Percentiles rank a stretch among this genome's conserved stretches.
phyloP scores from a whole-genome alignment of 169 alveolate species.

The Eimeria tenella region DNA sequence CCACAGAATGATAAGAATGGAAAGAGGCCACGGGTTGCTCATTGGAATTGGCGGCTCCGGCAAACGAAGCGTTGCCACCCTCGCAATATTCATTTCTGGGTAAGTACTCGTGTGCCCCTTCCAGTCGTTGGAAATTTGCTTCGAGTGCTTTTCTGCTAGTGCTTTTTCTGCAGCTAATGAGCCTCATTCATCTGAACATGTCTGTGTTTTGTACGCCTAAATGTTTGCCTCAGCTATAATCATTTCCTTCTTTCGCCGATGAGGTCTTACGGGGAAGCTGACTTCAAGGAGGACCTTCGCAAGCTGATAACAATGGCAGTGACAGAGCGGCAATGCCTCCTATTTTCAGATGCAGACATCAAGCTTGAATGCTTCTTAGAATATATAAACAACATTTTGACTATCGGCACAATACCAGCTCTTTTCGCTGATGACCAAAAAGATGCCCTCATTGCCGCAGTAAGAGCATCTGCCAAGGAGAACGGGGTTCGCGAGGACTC shows the following conservation, averaged over 20 bases:
- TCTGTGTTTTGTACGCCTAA: background rate
- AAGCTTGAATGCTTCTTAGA: conserved; percentile 95
- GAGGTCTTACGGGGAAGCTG: conserved; percentile 93
- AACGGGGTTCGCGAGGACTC: conserved; percentile 88
- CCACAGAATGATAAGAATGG: conserved; percentile 94
- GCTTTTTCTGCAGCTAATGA: too few relatives aligned
- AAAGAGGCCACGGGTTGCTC: conserved; percentile 96
- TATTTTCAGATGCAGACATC: conserved; percentile 95
- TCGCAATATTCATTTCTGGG: conserved; percentile 94
- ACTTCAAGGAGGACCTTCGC: conserved; percentile 94
- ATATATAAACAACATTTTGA: conserved; percentile 92
- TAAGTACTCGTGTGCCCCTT: conserved; percentile 1
- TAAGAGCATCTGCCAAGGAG: conserved; percentile 89
- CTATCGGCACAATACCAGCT: conserved; percentile 96
- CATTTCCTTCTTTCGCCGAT: conserved; percentile 91
- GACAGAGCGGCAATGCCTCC: conserved; percentile 88
- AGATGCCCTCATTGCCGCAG: conserved; percentile 86
- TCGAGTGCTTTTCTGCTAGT: background rate
- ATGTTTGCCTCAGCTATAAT: conserved; percentile 84
- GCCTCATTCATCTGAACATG: too few relatives aligned
- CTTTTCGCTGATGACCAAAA: conserved; percentile 94
- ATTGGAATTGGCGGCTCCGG: conserved; percentile 99
- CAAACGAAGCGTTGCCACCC: conserved; percentile 94
- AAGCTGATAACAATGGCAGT: conserved; percentile 89
- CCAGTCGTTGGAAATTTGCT: background rate